Evolutionary conservation across 1,284 basidiomycete species (phyloP).

Genomic region (Ceratobasidium sp.): DNA sequence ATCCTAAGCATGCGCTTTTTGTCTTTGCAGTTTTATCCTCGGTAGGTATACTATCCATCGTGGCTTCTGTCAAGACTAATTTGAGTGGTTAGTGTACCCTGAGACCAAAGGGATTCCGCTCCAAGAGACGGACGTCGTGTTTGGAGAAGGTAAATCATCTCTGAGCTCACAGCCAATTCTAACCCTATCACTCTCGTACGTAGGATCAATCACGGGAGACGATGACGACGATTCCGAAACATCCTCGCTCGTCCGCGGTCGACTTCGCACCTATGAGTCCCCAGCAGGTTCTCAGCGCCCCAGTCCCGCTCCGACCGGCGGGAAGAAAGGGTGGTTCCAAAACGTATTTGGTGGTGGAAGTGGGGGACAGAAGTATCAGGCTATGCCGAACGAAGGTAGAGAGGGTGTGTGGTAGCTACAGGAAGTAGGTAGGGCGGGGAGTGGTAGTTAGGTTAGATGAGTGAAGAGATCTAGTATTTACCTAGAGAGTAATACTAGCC

Average conservation of each 20-base stretch:
- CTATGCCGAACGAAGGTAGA: constrained; percentile 58
- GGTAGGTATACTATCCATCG: constrained; percentile 61
- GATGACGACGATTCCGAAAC: constrained; percentile 82
- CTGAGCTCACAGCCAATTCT: constrained; percentile 48
- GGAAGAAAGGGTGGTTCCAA: constrained; percentile 64
- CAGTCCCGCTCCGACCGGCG: constrained; percentile 49
- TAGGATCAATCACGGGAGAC: constrained; percentile 56
- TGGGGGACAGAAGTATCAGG: constrained; percentile 63
- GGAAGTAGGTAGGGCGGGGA: background rate
- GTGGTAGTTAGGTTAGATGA: background rate
- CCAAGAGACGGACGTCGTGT: constrained; percentile 62
- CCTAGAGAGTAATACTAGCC: background rate
- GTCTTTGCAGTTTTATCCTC: constrained; percentile 87
- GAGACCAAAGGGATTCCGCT: constrained; percentile 63
- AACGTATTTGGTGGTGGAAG: constrained; percentile 67
- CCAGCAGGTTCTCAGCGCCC: constrained; percentile 58
- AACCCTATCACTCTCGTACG: constrained; percentile 58
- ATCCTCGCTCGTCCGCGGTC: constrained; percentile 66
- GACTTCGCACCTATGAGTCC: constrained; percentile 54
- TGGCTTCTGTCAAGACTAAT: constrained; percentile 56
- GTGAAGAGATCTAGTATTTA: background rate
- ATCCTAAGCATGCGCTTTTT: constrained; percentile 98
- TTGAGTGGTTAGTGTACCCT: constrained; percentile 67
- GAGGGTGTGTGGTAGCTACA: constrained; percentile 27
- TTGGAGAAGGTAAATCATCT: constrained; percentile 64